phyloP scores from a whole-genome alignment of 768 basidiomycete species.

The button mushroom (Agaricus bisporus) region DNA sequence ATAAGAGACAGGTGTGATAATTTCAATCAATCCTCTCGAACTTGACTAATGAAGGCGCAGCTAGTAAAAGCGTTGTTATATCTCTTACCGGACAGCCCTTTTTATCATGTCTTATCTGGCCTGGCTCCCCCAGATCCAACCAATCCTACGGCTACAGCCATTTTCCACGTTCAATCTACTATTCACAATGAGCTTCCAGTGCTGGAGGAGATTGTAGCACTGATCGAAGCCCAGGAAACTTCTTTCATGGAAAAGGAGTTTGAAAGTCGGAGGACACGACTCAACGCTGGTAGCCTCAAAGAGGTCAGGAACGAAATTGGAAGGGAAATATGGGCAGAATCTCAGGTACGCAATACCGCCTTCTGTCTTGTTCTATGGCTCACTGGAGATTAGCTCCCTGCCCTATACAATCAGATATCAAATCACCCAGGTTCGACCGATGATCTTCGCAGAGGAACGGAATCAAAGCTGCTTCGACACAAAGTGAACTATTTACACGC shows the following conservation, averaged over 20 bases:
- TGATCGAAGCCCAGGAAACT: constrained; percentile 62
- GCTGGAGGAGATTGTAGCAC: constrained; percentile 62
- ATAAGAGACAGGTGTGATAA: constrained; percentile 45
- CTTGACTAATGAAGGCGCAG: constrained; percentile 29
- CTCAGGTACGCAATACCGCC: constrained; percentile 38
- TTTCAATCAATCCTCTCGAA: constrained; percentile 1
- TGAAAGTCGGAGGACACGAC: constrained; percentile 68
- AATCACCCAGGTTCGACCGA: constrained; percentile 78
- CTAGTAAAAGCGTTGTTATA: constrained; percentile 59
- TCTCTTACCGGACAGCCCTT: constrained; percentile 68
- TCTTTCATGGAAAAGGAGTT: constrained; percentile 58
- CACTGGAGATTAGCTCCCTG: constrained; percentile 47
- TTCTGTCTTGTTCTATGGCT: background rate
- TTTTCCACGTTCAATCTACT: constrained; percentile 49
- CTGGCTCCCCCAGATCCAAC: constrained; percentile 77
- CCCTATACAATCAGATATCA: constrained; percentile 71
- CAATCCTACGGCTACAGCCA: constrained; percentile 59
- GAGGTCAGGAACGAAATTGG: constrained; percentile 58
- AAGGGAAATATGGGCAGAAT: constrained; percentile 54
- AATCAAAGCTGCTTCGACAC: constrained; percentile 67
- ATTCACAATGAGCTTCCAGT: constrained; percentile 66
- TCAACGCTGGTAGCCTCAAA: constrained; percentile 60
- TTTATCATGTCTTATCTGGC: constrained; percentile 53
- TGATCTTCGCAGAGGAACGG: constrained; percentile 69
- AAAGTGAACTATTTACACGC: constrained; percentile 57